Base-by-base conservation (phyloP, 768 basidiomycete genomes). In the Naganishia kalamii region DNA sequence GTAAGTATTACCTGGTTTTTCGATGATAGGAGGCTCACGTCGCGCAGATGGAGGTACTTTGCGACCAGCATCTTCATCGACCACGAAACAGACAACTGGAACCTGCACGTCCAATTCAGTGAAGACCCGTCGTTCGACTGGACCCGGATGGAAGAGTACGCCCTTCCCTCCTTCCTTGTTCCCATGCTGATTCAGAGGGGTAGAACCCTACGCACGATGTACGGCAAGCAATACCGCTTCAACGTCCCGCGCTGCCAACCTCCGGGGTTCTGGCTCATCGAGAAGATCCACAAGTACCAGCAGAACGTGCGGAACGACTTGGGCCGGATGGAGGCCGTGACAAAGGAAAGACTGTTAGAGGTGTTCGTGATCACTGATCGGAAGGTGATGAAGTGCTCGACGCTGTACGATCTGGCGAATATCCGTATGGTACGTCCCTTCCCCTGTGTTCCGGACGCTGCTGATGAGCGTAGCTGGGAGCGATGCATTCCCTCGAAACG, bases 191-290 rank as follows among this genome's bases (percentile, higher is more conserved):
- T 37, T 62, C 27, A 23, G 7, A 4, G 32, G 6, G 23, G 23
- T 15, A 64, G 63, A 32, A 43, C 33, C 11, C 33, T 64, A 3
- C 23, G 35, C 15, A 65, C 29, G 12, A 65, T 65, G 64, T 35
- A 23, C 30, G 64, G 64, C 35, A 60, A 37, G 48, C 64, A 65
- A 29, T 65, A 65, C 37, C 57, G 54, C 15, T 65, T 65, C 54
- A 47, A 43, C n/a, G 3, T 25, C 0, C 4, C 44, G 17, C 50
- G 52, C 43, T 57, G 27, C 21, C 40, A 33, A 11, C 64, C 64
- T 19, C 64, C 64, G 3, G 29, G 60, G 11, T 65, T 48, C 33
- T 65, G 64, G 64, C 54, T 65, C 1, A 48, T 65, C 6, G 52
- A 65, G 29, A 54, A 65, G 29, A 30, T 49, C 5, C 54, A 57